Evolutionary conservation across 164 flowering plant species (phyloP).

Genomic region (Amborella trichopoda): DNA sequence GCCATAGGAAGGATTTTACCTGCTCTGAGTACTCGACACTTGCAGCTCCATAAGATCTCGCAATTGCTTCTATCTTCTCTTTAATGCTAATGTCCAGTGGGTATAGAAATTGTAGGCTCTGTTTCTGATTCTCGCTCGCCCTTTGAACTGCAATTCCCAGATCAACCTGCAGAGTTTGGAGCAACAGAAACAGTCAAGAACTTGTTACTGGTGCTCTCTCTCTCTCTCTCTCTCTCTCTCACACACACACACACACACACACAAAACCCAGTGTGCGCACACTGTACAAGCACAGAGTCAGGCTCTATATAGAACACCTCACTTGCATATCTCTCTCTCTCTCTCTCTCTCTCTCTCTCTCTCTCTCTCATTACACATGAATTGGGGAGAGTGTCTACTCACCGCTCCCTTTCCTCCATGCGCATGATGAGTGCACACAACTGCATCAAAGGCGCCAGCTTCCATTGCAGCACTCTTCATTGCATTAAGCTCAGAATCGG

Average conservation of each 20-base stretch:
- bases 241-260: no score
- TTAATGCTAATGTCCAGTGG: constrained; percentile 77
- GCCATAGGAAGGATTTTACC: constrained; percentile 39
- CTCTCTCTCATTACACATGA: no score
- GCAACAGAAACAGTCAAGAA: background rate
- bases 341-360: no score
- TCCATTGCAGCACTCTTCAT: constrained; percentile 66
- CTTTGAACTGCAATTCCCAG: constrained; percentile 87
- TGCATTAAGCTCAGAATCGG: constrained; percentile 78
- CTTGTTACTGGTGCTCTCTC: no score
- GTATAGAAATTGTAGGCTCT: constrained; percentile 67
- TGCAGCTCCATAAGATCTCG: constrained; percentile 86
- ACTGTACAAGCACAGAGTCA: no score
- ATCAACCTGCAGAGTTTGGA: constrained; percentile 55
- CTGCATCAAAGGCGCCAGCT: constrained; percentile 98
- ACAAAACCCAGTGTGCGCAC: no score
- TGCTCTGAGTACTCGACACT: constrained; percentile 94
- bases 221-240: no score
- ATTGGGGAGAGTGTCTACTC: constrained; percentile 19
- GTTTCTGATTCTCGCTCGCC: constrained; percentile 81
- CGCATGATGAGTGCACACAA: constrained; percentile 94
- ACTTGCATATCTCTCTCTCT: no score
- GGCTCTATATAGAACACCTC: no score
- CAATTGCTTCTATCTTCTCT: constrained; percentile 94
- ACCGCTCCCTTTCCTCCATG: constrained; percentile 99